Percentiles rank a stretch among this genome's conserved stretches.
phyloP scores from a whole-genome alignment of 306 rosid species.

The Lathyrus tuberosus region DNA sequence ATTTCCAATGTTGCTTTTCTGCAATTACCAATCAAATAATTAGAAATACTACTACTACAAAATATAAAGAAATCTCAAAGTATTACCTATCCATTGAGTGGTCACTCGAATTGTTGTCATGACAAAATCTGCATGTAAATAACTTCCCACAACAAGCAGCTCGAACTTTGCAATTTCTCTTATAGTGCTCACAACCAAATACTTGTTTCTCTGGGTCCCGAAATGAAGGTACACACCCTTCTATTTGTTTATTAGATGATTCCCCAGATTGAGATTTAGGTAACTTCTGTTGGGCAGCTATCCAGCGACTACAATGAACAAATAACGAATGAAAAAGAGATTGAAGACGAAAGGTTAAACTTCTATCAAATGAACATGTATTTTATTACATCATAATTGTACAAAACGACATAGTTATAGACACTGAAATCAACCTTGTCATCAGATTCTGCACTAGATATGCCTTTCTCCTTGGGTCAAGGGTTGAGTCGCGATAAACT shows the following conservation, averaged over 20 bases:
- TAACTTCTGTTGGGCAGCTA: slow-evolving; percentile 93
- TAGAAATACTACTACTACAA: slow-evolving; percentile 31
- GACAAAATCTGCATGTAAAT: slow-evolving; percentile 96
- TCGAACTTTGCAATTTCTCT: slow-evolving; percentile 95
- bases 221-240: slow-evolving; percentile 68
- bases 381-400: slow-evolving; percentile 32
- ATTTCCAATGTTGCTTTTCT: slow-evolving; percentile 93
- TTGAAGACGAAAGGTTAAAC: slow-evolving; percentile 33
- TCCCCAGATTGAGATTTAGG: slow-evolving; percentile 69
- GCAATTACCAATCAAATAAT: slow-evolving; percentile 41
- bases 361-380: slow-evolving; percentile 28
- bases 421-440: slow-evolving; percentile 73
- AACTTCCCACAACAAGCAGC: slow-evolving; percentile 97
- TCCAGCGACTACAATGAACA: slow-evolving; percentile 82
- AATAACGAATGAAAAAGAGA: slow-evolving; percentile 36
- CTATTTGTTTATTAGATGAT: slow-evolving; percentile 67
- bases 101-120: slow-evolving; percentile 96
- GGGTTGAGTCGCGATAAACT: slow-evolving; percentile 90
- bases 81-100: slow-evolving; percentile 97
- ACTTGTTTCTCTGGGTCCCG: slow-evolving; percentile 66
- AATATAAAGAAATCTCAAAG: slow-evolving; percentile 28
- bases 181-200: slow-evolving; percentile 97
- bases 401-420: slow-evolving; percentile 28
- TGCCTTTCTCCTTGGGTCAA: slow-evolving; percentile 98
- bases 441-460: slow-evolving; percentile 97